Percentiles rank a stretch among this genome's conserved stretches.
phyloP scores from a whole-genome alignment of 441 rosid genomes.

The Gossypium davidsonii region DNA sequence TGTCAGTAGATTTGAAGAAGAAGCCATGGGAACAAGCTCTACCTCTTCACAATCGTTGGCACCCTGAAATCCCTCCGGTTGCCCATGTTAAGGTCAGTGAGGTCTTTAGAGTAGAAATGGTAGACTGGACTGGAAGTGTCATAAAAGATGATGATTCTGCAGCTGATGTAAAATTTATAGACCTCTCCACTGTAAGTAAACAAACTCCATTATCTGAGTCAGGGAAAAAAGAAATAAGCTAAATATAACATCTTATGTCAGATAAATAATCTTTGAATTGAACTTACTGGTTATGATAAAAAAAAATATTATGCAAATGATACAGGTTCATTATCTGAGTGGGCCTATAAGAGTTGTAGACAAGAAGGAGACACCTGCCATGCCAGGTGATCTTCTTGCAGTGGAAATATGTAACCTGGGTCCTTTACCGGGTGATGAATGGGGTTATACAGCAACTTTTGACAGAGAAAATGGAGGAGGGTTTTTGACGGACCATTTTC shows the following conservation, averaged over 20 bases:
- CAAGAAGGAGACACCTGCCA: constrained; percentile 59
- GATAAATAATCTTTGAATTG: neutral
- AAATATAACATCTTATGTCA: neutral
- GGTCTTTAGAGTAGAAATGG: constrained; percentile 67
- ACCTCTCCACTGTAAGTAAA: constrained; percentile 55
- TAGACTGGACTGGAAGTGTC: constrained; percentile 68
- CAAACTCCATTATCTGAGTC: neutral
- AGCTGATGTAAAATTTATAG: constrained; percentile 43
- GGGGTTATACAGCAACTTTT: constrained; percentile 80
- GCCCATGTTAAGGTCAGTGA: constrained; percentile 46
- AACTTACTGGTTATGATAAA: neutral
- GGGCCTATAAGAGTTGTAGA: constrained; percentile 72
- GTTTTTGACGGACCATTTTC: constrained; percentile 85
- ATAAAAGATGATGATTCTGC: constrained; percentile 64
- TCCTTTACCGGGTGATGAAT: constrained; percentile 85
- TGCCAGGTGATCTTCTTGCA: constrained; percentile 72
- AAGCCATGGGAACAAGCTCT: constrained; percentile 56
- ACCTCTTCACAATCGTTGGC: constrained; percentile 90
- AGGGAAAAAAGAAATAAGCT: neutral
- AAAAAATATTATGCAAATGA: neutral
- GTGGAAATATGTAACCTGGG: constrained; percentile 90
- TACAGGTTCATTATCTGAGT: constrained; percentile 84
- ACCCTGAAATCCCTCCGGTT: constrained; percentile 63
- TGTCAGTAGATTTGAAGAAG: constrained; percentile 50
- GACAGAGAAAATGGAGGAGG: constrained; percentile 96